Conservation (phyloP, 2,329 filamentous ascomycete species). For the Cyanodermella asteris region DNA sequence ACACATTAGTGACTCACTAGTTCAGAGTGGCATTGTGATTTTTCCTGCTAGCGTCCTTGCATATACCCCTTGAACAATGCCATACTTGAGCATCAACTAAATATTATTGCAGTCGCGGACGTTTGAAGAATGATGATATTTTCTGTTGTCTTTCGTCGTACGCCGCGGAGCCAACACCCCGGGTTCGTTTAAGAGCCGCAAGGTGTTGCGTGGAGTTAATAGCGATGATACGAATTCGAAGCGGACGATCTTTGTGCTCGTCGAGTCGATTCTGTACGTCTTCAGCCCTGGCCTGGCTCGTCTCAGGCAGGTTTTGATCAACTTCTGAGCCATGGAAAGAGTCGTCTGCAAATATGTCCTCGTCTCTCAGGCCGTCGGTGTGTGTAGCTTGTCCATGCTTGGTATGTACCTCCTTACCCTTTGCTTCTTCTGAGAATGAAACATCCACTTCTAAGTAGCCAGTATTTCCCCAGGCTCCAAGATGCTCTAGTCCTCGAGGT, state of each 20-base stretch:
- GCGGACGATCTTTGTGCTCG: neutral
- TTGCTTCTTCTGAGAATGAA: slow-evolving; percentile 2
- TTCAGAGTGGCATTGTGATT: no score
- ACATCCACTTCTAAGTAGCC: slow-evolving; percentile 34
- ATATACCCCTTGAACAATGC: no score
- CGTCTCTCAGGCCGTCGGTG: neutral
- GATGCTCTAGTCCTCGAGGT: slow-evolving; percentile 29
- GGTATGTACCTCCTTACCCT: slow-evolving; percentile 1
- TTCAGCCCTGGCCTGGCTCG: neutral
- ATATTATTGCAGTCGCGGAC: no score
- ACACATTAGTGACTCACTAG: no score
- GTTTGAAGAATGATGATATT: slow-evolving; percentile 62
- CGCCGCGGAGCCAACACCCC: slow-evolving; percentile 57
- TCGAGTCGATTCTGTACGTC: neutral
- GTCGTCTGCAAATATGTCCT: no score
- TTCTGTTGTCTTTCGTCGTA: slow-evolving; percentile 57
- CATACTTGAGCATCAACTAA: no score
- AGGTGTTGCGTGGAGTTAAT: slow-evolving; percentile 57
- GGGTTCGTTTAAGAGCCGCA: slow-evolving; percentile 50
- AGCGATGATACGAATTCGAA: slow-evolving; percentile 27
- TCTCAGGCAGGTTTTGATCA: no score
- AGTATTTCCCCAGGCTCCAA: slow-evolving; percentile 44
- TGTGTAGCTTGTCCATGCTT: neutral
- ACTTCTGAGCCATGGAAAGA: no score
- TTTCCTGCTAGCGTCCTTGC: no score